Conservation (phyloP, 164 flowering plant genomes). For the Vitis amurensis region DNA sequence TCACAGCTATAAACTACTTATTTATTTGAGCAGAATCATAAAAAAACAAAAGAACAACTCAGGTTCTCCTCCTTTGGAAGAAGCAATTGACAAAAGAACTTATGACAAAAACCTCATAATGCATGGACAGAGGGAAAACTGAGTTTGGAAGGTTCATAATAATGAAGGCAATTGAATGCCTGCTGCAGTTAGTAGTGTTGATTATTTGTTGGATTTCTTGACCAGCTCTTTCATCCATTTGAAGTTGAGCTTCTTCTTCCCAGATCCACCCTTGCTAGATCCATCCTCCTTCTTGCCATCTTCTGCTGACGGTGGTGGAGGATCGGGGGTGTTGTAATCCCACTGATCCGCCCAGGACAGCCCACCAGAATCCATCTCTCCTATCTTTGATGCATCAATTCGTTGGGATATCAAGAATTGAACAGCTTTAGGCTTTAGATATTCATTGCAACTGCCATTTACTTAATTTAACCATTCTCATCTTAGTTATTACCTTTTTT, state of each 20-base stretch:
- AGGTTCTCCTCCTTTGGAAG: no score
- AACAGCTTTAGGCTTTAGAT: slow-evolving; percentile 4
- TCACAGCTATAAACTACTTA: no score
- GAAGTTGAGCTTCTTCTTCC: slow-evolving; percentile 38
- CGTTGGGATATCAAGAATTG: neutral
- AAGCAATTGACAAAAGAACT: no score
- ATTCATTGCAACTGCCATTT: slow-evolving; percentile 14
- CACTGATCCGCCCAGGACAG: slow-evolving; percentile 80
- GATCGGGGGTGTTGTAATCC: slow-evolving; percentile 45
- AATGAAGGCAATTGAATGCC: neutral
- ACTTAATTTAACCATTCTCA: slow-evolving; percentile 2
- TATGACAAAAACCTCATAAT: no score
- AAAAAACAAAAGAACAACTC: no score
- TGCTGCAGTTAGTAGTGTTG: no score
- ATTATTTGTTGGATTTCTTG: slow-evolving; percentile 44
- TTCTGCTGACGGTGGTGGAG: slow-evolving; percentile 30
- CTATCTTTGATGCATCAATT: neutral
- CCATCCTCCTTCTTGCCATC: slow-evolving; percentile 38
- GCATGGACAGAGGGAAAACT: no score
- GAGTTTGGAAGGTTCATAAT: no score
- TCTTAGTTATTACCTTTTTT: no score
- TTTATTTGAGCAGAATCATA: no score
- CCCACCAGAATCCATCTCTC: slow-evolving; percentile 48
- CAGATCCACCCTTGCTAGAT: slow-evolving; percentile 18
- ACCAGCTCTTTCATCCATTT: slow-evolving; percentile 48